Percentiles rank a stretch among this genome's conserved stretches.
phyloP scores from a whole-genome alignment of 164 flowering plant species.

The Cinnamomum micranthum region DNA sequence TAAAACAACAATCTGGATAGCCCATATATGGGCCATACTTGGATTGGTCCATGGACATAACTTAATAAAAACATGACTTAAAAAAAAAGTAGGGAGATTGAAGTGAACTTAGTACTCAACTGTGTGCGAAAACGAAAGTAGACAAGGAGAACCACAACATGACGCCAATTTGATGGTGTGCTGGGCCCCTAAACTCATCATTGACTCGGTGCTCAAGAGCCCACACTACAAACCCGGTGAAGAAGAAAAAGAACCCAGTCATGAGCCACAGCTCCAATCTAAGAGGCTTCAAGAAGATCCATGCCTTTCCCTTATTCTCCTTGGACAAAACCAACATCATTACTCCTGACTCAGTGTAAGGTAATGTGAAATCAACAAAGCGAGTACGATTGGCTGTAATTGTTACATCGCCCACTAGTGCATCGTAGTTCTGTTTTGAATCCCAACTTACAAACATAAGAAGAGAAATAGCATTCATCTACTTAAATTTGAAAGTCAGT shows the following conservation, averaged over 20 bases:
- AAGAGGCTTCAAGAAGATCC: conserved; percentile 30
- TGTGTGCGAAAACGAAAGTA: conserved; percentile 24
- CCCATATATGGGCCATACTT: too few relatives aligned
- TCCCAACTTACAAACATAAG: too few relatives aligned
- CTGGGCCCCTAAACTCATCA: conserved; percentile 17
- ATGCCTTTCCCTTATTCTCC: conserved; percentile 4
- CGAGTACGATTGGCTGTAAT: conserved; percentile 22
- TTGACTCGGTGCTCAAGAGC: conserved; percentile 24
- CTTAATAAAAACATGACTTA: too few relatives aligned
- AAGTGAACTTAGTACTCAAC: conserved; percentile 11
- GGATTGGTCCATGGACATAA: not conserved
- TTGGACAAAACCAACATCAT: conserved; percentile 14
- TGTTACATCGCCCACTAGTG: conserved; percentile 30
- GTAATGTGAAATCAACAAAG: conserved; percentile 27
- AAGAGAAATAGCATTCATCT: too few relatives aligned
- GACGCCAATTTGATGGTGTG: conserved; percentile 13
- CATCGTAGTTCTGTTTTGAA: conserved; percentile 27
- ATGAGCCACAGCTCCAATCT: conserved; percentile 21
- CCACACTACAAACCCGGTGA: conserved; percentile 27
- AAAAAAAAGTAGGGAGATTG: not conserved
- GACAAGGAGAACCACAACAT: conserved; percentile 25
- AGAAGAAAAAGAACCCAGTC: conserved; percentile 14
- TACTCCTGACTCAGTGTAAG: conserved; percentile 22
- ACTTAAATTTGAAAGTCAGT: too few relatives aligned
- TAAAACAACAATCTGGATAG: too few relatives aligned